These are phyloP conservation scores for Escovopsis sp. DNA, from an alignment of 2,329 filamentous ascomycete species.

Conservation along the genomic window DNA sequence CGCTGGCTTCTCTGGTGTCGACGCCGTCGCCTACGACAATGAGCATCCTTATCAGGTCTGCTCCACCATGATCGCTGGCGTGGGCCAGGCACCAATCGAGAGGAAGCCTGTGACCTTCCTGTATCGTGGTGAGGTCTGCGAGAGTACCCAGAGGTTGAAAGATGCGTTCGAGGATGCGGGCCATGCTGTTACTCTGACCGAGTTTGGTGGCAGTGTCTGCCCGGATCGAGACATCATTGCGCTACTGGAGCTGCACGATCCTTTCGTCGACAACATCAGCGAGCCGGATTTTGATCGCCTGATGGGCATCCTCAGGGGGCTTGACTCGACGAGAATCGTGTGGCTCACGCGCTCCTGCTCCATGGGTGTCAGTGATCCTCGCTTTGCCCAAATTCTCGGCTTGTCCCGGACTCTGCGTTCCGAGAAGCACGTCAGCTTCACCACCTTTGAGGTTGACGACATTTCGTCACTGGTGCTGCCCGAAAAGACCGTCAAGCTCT, in stretches of 20 bases:
- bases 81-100: background rate
- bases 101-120: background rate
- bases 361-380: slow-evolving; percentile 1
- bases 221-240: background rate
- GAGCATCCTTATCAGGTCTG: slow-evolving; percentile 8
- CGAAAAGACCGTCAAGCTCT: background rate
- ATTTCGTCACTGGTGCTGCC: background rate
- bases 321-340: slow-evolving; percentile 3
- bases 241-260: background rate
- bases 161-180: background rate
- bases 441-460: slow-evolving; percentile 14
- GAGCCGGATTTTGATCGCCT: background rate
- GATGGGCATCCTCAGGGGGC: background rate
- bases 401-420: background rate
- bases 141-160: background rate
- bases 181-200: background rate
- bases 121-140: background rate
- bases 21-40: slow-evolving; percentile 8
- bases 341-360: slow-evolving; percentile 4
- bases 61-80: background rate
- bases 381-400: slow-evolving; percentile 1
- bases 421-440: slow-evolving; percentile 9
- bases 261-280: background rate
- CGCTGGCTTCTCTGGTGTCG: slow-evolving; percentile 12
- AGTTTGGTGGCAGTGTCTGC: background rate